These are phyloP conservation scores for Xylariomycetidae sp. DNA, from an alignment of 2,329 filamentous ascomycete species.

Conservation along the genomic window DNA sequence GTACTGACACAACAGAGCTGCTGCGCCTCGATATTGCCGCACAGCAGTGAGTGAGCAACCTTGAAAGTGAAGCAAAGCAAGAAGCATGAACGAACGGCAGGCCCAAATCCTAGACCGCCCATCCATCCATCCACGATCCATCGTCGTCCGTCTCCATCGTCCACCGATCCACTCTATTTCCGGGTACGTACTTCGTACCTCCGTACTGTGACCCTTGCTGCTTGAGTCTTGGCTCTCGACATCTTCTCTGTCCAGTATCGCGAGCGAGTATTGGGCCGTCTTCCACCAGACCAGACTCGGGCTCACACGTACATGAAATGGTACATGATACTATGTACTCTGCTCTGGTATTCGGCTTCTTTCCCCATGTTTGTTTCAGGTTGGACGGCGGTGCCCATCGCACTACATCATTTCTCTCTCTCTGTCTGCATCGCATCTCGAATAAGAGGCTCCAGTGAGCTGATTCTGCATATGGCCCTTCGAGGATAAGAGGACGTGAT, in stretches of 20 bases:
- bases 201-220: no score
- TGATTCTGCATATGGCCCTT: conserved; percentile 24
- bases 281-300: conserved; percentile 12
- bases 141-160: no score
- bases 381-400: conserved; percentile 17
- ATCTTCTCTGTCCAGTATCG: conserved; percentile 8
- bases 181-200: no score
- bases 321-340: conserved; percentile 14
- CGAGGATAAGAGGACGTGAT: conserved; percentile 28
- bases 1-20: no score
- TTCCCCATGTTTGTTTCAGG: conserved; percentile 32
- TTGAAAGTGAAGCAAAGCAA: no score
- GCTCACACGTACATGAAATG: conserved; percentile 13
- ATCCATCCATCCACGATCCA: no score
- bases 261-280: conserved; percentile 11
- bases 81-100: no score
- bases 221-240: no score
- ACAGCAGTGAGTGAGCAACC: no score
- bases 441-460: conserved; percentile 14
- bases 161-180: no score
- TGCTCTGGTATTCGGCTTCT: conserved; percentile 15
- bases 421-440: background rate
- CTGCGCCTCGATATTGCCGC: no score
- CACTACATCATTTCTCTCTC: conserved; percentile 20
- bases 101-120: no score